Evolutionary conservation across 2,329 filamentous ascomycete genomes (phyloP).

Genomic region (Chaetothyriales sp.): DNA sequence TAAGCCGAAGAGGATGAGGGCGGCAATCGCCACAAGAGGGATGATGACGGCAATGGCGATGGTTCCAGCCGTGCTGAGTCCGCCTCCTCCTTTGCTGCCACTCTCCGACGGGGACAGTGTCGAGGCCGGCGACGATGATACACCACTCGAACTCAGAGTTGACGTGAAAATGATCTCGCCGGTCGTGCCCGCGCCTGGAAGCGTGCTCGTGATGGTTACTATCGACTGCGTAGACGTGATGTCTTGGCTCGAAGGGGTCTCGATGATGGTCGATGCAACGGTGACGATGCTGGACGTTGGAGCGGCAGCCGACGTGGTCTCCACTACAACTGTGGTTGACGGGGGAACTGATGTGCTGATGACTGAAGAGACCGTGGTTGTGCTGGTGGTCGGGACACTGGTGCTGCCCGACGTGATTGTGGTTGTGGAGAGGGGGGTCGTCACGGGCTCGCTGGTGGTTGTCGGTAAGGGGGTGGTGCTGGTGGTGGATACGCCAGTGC

Average conservation of each 20-base stretch:
- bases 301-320: constrained; percentile 6
- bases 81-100: constrained; percentile 14
- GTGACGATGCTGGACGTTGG: constrained; percentile 15
- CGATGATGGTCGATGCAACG: constrained; percentile 14
- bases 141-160: constrained; percentile 5
- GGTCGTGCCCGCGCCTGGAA: constrained; percentile 19
- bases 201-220: constrained; percentile 19
- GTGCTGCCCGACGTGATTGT: not conserved
- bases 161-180: constrained; percentile 14
- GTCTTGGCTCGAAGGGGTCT: constrained; percentile 11
- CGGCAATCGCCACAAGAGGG: constrained; percentile 67
- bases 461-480: constrained; percentile 10
- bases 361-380: constrained; percentile 14
- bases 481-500: constrained; percentile 16
- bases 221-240: constrained; percentile 10
- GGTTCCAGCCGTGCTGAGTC: constrained; percentile 43
- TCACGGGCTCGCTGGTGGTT: constrained; percentile 10
- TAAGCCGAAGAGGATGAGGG: constrained; percentile 42
- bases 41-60: constrained; percentile 91
- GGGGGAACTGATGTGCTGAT: constrained; percentile 15
- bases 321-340: constrained; percentile 11
- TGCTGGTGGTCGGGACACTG: constrained; percentile 5
- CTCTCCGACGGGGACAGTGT: constrained; percentile 15
- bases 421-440: constrained; percentile 9
- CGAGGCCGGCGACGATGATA: constrained; percentile 16